phyloP scores from a whole-genome alignment of 208 protist species.

The Angomonas deanei region DNA sequence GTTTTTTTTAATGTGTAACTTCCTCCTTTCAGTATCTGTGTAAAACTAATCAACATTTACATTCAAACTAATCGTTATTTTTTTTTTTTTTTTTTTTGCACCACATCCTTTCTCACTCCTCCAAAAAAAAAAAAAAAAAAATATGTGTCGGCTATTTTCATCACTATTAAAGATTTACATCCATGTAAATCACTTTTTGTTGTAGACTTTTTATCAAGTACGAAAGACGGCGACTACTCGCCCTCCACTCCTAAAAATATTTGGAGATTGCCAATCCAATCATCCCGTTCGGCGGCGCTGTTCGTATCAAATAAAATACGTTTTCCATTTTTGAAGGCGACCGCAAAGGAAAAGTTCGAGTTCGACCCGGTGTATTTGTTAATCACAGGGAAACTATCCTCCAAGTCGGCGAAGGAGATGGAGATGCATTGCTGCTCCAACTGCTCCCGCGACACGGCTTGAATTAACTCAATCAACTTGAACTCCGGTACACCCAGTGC shows the following conservation, averaged over 20 bases:
- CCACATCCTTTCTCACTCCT: no score
- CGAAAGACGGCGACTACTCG: conserved; percentile 24
- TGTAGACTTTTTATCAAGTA: no score
- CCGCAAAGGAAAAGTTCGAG: conserved; percentile 57
- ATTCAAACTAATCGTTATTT: not conserved
- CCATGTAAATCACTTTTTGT: no score
- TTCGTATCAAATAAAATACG: conserved; percentile 61
- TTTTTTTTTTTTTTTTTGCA: no score
- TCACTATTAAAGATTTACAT: not conserved
- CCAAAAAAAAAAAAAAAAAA: not conserved
- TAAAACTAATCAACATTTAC: no score
- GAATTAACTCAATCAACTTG: conserved; percentile 56
- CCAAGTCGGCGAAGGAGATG: conserved; percentile 60
- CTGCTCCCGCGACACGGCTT: conserved; percentile 67
- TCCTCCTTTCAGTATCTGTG: no score
- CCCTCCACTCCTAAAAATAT: conserved; percentile 69
- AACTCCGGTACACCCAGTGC: no score
- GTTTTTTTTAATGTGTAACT: no score
- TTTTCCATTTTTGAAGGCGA: conserved; percentile 73
- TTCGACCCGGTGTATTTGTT: conserved; percentile 74
- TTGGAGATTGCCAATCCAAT: conserved; percentile 81
- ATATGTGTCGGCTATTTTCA: not conserved
- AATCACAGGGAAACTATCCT: conserved; percentile 70
- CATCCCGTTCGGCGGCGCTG: conserved; percentile 49
- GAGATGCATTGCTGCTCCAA: conserved; percentile 77